Evolutionary conservation across 805 yeast genomes (phyloP).

Genomic region (Metschnikowia aberdeeniae): DNA sequence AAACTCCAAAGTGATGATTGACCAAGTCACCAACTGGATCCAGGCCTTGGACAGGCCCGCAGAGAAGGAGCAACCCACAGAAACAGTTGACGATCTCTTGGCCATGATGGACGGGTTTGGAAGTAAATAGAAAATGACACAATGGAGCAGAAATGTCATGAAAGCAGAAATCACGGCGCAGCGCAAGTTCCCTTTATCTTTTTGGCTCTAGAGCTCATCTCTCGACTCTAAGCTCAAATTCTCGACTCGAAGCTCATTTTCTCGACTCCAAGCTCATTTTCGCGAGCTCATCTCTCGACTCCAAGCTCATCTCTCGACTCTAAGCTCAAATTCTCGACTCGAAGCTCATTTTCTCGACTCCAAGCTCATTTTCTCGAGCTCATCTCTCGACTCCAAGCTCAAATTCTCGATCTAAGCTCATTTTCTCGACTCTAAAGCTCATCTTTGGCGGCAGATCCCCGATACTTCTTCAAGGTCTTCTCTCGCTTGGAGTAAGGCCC

Average conservation of each 20-base stretch:
- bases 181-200: too few species aligned
- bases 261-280: not conserved
- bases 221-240: too few species aligned
- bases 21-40: constrained; percentile 41
- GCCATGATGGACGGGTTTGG: constrained; percentile 38
- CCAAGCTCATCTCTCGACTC: too few species aligned
- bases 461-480: constrained; percentile 25
- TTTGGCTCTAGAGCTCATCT: too few species aligned
- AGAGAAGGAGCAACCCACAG: constrained; percentile 14
- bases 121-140: not conserved
- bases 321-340: too few species aligned
- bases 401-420: too few species aligned
- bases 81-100: constrained; percentile 31
- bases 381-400: too few species aligned
- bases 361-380: too few species aligned
- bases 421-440: constrained; percentile 8
- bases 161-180: too few species aligned
- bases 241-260: not conserved
- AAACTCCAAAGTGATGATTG: constrained; percentile 55
- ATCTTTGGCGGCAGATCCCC: constrained; percentile 23
- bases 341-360: not conserved
- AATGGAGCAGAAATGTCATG: not conserved
- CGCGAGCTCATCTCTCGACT: not conserved
- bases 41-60: constrained; percentile 15
- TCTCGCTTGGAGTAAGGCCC: constrained; percentile 37